Conservation (phyloP, 2,329 filamentous ascomycete species). For the Alternaria novae-zelandiae region DNA sequence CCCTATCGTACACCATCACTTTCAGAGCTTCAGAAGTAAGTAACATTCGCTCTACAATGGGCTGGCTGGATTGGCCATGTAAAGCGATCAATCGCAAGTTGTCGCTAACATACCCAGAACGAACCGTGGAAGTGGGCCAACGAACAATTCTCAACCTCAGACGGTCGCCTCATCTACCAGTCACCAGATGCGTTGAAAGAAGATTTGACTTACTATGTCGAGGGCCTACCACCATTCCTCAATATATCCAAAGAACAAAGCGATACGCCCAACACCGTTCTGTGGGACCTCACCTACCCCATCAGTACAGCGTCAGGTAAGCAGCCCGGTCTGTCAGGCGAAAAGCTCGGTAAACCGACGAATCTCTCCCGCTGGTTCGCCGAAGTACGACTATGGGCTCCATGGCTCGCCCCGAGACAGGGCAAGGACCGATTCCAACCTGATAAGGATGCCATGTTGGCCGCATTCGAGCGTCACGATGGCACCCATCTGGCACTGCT, state of each 20-base stretch:
- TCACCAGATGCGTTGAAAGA: constrained; percentile 41
- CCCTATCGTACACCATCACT: constrained; percentile 72
- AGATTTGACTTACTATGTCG: constrained; percentile 63
- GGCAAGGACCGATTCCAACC: constrained; percentile 70
- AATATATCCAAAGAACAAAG: constrained; percentile 62
- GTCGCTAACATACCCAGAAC: constrained; percentile 26
- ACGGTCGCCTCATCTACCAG: constrained; percentile 68
- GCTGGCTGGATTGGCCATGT: too few relatives aligned
- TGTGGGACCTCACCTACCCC: constrained; percentile 70
- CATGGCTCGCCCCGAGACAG: constrained; percentile 90
- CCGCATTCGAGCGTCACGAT: constrained; percentile 74
- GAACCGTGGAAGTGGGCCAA: constrained; percentile 74
- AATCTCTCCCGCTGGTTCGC: constrained; percentile 78
- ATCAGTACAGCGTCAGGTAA: constrained; percentile 64
- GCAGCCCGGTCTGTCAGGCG: constrained; percentile 62
- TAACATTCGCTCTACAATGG: not conserved
- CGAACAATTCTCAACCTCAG: constrained; percentile 66
- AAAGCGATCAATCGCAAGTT: not conserved
- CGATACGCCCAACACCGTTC: constrained; percentile 70
- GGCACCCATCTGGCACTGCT: constrained; percentile 80
- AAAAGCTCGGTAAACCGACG: constrained; percentile 69
- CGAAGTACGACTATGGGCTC: constrained; percentile 76
- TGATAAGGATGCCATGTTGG: constrained; percentile 78
- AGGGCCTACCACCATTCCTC: constrained; percentile 63
- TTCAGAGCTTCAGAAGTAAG: constrained; percentile 60